A percentile compares a stretch with the other conserved stretches of the same genome.
These are phyloP conservation scores for Rhizophagus sp. DNA, from an alignment of 192 early-diverging fungal species.

Conservation along the genomic window DNA sequence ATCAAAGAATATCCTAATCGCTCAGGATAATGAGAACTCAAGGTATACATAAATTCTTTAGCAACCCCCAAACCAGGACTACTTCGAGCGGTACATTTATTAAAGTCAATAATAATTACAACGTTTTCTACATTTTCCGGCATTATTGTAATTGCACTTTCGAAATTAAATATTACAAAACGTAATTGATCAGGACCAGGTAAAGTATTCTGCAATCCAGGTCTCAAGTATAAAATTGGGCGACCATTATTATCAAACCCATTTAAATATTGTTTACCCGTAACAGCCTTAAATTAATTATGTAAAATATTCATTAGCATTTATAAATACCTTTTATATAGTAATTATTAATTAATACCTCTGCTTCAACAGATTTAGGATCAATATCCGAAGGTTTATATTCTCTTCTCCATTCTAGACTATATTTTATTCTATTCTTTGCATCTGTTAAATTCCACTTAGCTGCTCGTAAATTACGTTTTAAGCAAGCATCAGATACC, in stretches of 20 bases:
- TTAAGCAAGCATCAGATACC: constrained; percentile 54
- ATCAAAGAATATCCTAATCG: constrained; percentile 69
- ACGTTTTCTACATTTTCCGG: constrained; percentile 77
- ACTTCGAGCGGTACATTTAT: constrained; percentile 63
- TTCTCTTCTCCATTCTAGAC: constrained; percentile 77
- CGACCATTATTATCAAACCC: constrained; percentile 80
- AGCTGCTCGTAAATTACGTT: constrained; percentile 69
- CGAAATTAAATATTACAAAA: constrained; percentile 81
- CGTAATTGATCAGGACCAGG: constrained; percentile 72
- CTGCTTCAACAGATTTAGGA: constrained; percentile 72
- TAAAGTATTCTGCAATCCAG: constrained; percentile 79
- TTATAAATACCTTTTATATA: too few relatives aligned
- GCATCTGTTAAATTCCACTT: constrained; percentile 73
- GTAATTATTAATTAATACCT: constrained; percentile 42
- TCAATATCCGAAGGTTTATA: constrained; percentile 70
- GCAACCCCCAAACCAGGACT: constrained; percentile 71
- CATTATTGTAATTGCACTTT: constrained; percentile 73
- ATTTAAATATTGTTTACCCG: constrained; percentile 83
- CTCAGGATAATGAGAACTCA: constrained; percentile 92
- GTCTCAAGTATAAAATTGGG: constrained; percentile 77
- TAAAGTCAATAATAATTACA: constrained; percentile 81
- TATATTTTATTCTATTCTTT: constrained; percentile 66
- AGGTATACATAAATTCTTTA: constrained; percentile 77
- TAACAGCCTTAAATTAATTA: constrained; percentile 46
- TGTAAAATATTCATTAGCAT: too few relatives aligned